phyloP scores from a whole-genome alignment of 225 moss, liverwort and hornwort species.

The Sphagnum tenellum region DNA sequence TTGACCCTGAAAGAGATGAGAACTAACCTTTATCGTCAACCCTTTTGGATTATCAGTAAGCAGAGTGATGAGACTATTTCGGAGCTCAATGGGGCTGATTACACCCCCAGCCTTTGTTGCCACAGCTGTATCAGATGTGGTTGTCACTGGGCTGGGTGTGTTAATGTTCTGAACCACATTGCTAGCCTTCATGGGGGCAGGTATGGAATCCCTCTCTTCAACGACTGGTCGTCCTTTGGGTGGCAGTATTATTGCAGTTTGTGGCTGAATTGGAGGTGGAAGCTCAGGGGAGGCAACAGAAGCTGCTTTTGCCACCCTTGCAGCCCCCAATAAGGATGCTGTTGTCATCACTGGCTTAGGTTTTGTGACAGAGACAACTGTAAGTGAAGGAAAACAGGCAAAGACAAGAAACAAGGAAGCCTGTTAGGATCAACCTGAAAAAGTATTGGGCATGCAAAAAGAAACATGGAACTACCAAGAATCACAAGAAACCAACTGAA shows the following conservation, averaged over 20 bases:
- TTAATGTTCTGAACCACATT: slow-evolving; percentile 43
- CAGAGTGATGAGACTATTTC: slow-evolving; percentile 75
- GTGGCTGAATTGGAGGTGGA: slow-evolving; percentile 14
- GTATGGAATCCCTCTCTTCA: slow-evolving; percentile 34
- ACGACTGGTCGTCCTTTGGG: slow-evolving; percentile 28
- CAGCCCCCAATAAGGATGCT: slow-evolving; percentile 45
- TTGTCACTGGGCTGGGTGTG: slow-evolving; percentile 62
- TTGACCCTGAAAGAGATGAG: no score
- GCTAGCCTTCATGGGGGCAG: slow-evolving; percentile 14
- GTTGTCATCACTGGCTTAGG: slow-evolving; percentile 39
- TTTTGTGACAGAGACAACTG: not conserved
- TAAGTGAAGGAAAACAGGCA: no score
- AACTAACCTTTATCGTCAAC: slow-evolving; percentile 78
- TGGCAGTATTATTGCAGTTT: slow-evolving; percentile 6
- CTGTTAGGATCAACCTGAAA: no score
- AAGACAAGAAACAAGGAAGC: no score
- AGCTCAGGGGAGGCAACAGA: slow-evolving; percentile 53
- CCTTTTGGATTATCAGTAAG: slow-evolving; percentile 88
- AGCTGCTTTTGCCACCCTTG: slow-evolving; percentile 46
- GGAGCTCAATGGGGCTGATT: slow-evolving; percentile 60
- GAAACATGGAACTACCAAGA: no score
- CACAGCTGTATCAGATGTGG: slow-evolving; percentile 37
- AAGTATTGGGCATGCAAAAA: no score
- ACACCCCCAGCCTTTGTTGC: slow-evolving; percentile 40
- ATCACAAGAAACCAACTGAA: no score